A percentile compares a stretch with the other conserved stretches of the same genome.
phyloP scores from a whole-genome alignment of 169 alveolate genomes.

The Plasmodium gaboni region DNA sequence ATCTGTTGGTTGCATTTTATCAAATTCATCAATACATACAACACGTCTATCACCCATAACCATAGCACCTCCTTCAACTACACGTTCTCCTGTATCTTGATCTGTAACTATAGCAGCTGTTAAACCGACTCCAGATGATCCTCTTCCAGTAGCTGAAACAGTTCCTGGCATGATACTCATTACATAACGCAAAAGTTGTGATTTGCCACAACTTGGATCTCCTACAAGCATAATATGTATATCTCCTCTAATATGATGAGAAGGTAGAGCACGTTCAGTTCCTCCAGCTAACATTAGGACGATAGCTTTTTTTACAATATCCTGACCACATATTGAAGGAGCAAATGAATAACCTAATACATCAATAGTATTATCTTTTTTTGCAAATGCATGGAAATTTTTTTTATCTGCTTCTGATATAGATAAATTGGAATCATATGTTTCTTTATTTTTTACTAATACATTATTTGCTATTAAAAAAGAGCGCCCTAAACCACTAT shows the following conservation, averaged over 20 bases:
- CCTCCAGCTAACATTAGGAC: conserved; percentile 97
- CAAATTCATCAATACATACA: conserved; percentile 99
- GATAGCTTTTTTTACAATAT: conserved; percentile 94
- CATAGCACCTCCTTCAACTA: conserved; percentile 99
- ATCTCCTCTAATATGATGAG: conserved; percentile 97
- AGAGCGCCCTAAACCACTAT: conserved; percentile 93
- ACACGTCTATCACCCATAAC: conserved; percentile 98
- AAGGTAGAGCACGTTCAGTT: conserved; percentile 89
- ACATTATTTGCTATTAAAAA: conserved; percentile 94
- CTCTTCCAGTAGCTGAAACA: conserved; percentile 99
- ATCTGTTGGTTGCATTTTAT: conserved; percentile 98
- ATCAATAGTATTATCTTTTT: conserved; percentile 90
- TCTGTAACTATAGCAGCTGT: conserved; percentile 99
- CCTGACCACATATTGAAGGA: conserved; percentile 98
- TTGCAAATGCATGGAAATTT: conserved; percentile 80
- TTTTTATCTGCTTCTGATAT: conserved; percentile 85
- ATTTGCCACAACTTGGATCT: conserved; percentile 99
- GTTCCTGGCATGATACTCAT: conserved; percentile 96
- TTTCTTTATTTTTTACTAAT: conserved; percentile 78
- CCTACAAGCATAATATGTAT: conserved; percentile 98
- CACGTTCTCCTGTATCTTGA: conserved; percentile 95
- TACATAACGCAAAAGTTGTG: conserved; percentile 96
- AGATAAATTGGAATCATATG: conserved; percentile 70
- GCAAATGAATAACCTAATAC: conserved; percentile 95
- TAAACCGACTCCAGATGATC: conserved; percentile 99